phyloP scores from a whole-genome alignment of 257 asterid genomes.

The Lycium barbarum region DNA sequence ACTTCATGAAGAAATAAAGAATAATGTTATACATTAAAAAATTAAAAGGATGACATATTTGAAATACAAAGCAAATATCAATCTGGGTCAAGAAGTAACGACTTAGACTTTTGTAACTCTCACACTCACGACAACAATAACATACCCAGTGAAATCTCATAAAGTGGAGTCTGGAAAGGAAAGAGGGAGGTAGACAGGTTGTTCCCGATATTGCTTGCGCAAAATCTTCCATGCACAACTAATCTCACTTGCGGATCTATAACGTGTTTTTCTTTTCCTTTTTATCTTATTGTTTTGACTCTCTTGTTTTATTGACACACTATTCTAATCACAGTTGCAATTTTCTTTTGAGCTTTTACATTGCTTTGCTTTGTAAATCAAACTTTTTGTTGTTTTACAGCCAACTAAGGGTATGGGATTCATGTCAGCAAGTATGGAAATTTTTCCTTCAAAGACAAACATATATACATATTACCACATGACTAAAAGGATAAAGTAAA shows the following conservation, averaged over 20 bases:
- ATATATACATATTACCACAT: constrained; percentile 24
- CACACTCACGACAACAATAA: too few species aligned
- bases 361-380: neutral
- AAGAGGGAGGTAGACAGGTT: too few species aligned
- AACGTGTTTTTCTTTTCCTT: neutral
- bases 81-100: neutral
- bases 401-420: constrained; percentile 31
- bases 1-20: too few species aligned
- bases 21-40: too few species aligned
- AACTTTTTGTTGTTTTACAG: neutral
- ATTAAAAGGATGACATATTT: too few species aligned
- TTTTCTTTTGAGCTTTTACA: neutral
- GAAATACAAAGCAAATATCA: neutral
- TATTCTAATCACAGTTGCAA: neutral
- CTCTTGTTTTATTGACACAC: neutral
- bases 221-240: neutral
- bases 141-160: too few species aligned
- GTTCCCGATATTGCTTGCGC: too few species aligned
- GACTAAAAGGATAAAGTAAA: neutral
- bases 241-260: too few species aligned
- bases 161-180: too few species aligned
- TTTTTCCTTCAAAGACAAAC: constrained; percentile 25
- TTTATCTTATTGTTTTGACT: too few species aligned
- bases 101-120: neutral
- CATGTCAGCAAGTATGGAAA: constrained; percentile 34